phyloP scores from a whole-genome alignment of 2,329 filamentous ascomycete genomes.

The Penicillium rolfsii region DNA sequence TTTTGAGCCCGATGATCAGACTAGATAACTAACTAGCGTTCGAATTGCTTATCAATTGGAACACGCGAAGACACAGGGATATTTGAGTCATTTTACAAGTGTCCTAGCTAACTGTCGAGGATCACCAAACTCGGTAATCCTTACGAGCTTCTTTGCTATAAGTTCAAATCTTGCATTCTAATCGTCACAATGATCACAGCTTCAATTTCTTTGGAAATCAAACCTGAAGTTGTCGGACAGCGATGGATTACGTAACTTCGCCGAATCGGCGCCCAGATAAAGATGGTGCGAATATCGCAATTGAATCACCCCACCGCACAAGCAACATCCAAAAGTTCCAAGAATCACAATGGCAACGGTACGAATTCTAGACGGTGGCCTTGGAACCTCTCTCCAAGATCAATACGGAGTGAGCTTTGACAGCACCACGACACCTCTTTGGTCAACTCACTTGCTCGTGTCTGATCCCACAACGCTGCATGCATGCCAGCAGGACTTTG shows the following conservation, averaged over 20 bases:
- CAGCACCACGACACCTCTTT: slow-evolving; percentile 57
- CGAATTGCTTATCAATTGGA: no score
- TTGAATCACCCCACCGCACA: slow-evolving; percentile 10
- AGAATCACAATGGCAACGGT: slow-evolving; percentile 41
- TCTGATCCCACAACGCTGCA: slow-evolving; percentile 56
- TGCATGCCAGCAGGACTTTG: slow-evolving; percentile 61
- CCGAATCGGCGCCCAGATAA: background rate
- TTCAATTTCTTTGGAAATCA: background rate
- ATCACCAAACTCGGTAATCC: no score
- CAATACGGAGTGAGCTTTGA: slow-evolving; percentile 58
- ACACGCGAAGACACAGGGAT: no score
- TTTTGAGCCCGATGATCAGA: no score
- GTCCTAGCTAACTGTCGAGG: no score
- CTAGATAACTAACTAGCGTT: no score
- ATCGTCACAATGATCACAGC: background rate
- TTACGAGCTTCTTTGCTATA: no score
- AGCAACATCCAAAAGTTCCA: background rate
- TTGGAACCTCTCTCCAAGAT: slow-evolving; percentile 68
- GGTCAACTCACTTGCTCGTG: slow-evolving; percentile 70
- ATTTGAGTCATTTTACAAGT: no score
- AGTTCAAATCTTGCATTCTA: background rate
- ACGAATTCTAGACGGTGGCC: slow-evolving; percentile 65
- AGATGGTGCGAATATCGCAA: background rate
- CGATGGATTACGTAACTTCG: background rate
- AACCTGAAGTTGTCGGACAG: background rate